A percentile compares a stretch with the other conserved stretches of the same genome.
phyloP scores from a whole-genome alignment of 1,139 yeast genomes.

The Saccharomycopsis hybrid region DNA sequence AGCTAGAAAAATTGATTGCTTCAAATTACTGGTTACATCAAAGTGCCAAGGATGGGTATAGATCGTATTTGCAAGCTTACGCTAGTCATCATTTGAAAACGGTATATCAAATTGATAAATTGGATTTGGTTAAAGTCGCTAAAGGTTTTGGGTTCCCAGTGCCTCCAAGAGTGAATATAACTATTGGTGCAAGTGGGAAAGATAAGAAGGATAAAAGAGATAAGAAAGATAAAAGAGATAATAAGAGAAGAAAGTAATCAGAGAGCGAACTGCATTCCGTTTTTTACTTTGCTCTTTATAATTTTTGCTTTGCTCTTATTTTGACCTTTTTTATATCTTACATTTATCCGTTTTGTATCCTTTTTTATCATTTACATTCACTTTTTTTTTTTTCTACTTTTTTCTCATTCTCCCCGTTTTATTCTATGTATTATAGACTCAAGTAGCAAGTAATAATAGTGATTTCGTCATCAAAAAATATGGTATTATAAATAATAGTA shows the following conservation, averaged over 20 bases:
- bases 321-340: background rate
- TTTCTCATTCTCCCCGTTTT: too few species aligned
- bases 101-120: constrained; percentile 90
- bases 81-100: constrained; percentile 94
- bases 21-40: constrained; percentile 92
- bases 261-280: background rate
- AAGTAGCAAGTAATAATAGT: too few species aligned
- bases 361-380: too few species aligned
- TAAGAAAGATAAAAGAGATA: constrained; percentile 2
- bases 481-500: too few species aligned
- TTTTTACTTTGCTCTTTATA: background rate
- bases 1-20: constrained; percentile 82
- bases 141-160: constrained; percentile 90
- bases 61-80: constrained; percentile 93
- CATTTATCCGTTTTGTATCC: background rate
- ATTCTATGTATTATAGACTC: too few species aligned
- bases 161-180: constrained; percentile 95
- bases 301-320: background rate
- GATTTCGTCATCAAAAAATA: too few species aligned
- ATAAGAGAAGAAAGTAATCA: background rate
- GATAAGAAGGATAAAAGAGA: constrained; percentile 28
- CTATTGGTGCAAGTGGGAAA: constrained; percentile 89
- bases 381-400: too few species aligned
- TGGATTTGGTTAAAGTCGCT: constrained; percentile 91
- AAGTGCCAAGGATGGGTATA: constrained; percentile 95